Conservation (phyloP, 2,329 filamentous ascomycete genomes). For the Beauveria rudraprayagi region DNA sequence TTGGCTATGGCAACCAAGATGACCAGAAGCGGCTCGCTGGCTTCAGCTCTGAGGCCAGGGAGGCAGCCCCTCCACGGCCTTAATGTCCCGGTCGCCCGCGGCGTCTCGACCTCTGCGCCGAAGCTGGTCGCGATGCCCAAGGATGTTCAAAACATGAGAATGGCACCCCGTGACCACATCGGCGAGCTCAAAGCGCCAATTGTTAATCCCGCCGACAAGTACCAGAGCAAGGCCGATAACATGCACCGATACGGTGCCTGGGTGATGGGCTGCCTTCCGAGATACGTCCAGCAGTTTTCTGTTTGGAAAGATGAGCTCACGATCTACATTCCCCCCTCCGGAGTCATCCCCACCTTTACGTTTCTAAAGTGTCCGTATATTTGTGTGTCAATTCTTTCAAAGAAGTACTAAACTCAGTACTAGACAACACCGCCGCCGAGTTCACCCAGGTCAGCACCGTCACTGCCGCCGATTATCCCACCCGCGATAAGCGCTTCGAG, state of each 20-base stretch:
- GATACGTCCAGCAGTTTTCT: conserved; percentile 98
- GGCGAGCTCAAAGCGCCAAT: conserved; percentile 68
- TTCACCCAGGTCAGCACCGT: conserved; percentile 91
- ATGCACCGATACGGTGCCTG: conserved; percentile 95
- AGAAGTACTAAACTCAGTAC: not conserved
- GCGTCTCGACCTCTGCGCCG: conserved; percentile 42
- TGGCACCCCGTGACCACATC: conserved; percentile 48
- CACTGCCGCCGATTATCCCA: conserved; percentile 93
- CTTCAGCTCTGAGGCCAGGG: conserved; percentile 47
- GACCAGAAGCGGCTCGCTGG: conserved; percentile 47
- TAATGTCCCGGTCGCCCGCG: conserved; percentile 35
- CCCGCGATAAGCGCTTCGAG: conserved; percentile 91
- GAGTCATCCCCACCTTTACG: conserved; percentile 81
- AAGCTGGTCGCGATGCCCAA: conserved; percentile 49
- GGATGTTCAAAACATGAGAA: conserved; percentile 59
- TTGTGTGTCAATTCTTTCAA: not conserved
- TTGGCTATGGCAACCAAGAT: conserved; percentile 53
- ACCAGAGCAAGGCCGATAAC: conserved; percentile 74
- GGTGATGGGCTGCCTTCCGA: conserved; percentile 91
- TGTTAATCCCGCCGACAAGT: conserved; percentile 90
- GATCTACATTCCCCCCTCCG: conserved; percentile 82
- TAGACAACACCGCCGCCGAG: conserved; percentile 92
- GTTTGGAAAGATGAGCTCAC: conserved; percentile 99
- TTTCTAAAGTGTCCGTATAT: conserved; percentile 71
- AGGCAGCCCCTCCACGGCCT: conserved; percentile 35